Evolutionary conservation across 2,329 filamentous ascomycete species (phyloP), one percentile per base, ranked within the genome.

Genomic region (Apiospora aurea): DNA sequence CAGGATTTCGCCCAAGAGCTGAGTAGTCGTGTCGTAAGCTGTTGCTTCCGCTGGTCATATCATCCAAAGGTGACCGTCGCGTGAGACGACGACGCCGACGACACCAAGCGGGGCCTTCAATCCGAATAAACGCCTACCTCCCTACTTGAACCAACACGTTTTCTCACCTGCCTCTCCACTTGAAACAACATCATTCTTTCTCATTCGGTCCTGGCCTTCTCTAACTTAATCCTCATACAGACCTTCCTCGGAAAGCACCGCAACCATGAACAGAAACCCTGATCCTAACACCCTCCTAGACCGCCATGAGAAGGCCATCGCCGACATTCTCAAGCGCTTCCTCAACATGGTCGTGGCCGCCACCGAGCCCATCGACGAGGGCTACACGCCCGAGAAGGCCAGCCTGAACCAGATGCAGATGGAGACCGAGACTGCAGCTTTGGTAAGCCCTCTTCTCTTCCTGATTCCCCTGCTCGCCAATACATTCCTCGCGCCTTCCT

Each of bases 301-400:
- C 71, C 83, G 84, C 46, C 82, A 87, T 73, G 80, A 86, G 47
- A 81, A 80, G 69, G 79, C 81, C 57, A 81, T 87, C 24, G 86
- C 86, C 64, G 80, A 81, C 46, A 81, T 87, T 72, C 80, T 87
- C 44, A 80, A 80, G 8, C 82, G 82, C 69, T 87, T 85, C 74
- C 80, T 82, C 71, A 83, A 84, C 71, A 79, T 87, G 46, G 77
- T 87, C n/a, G 74, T 77, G 34, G 79, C 80, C 16, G 81, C 81
- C 49, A 81, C 83, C 13, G 79, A 78, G 47, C 78, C 79, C 11
- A 78, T 85, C 24, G 77, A 80, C 34, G 75, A 79, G 71, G 76
- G 76, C 43, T 80, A 80, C 49, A 79, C 79, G 16, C 76, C 81
- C 16, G 83, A 83, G 74, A 79, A 81, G 38, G 82, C 83, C 0